Percentiles rank a stretch among this genome's conserved stretches.
phyloP scores from a whole-genome alignment of 352 stramenopile genomes.

The Globisporangium megalacanthum region DNA sequence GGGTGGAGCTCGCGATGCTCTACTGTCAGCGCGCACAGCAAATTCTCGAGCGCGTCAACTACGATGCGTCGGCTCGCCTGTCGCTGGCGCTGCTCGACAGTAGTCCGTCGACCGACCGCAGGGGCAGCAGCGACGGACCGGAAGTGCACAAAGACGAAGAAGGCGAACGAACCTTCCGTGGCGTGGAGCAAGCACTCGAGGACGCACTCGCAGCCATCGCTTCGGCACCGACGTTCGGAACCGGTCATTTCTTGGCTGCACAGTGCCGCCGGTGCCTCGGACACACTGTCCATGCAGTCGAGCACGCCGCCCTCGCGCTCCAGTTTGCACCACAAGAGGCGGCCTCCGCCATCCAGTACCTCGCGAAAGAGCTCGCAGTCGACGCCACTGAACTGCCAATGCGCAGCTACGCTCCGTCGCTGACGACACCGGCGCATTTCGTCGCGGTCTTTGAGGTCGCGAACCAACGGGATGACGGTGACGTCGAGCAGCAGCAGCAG shows the following conservation, averaged over 20 bases:
- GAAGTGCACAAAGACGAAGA: constrained; percentile 7
- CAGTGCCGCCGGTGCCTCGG: constrained; percentile 39
- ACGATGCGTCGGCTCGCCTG: constrained; percentile 23
- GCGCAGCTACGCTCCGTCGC: constrained; percentile 1
- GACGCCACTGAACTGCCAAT: constrained; percentile 16
- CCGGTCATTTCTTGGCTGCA: constrained; percentile 27
- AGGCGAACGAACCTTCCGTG: constrained; percentile 9
- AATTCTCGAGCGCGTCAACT: constrained; percentile 34
- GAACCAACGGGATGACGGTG: constrained; percentile 6
- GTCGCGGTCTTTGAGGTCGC: constrained; percentile 8
- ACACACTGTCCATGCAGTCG: constrained; percentile 21
- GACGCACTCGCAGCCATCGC: constrained; percentile 24
- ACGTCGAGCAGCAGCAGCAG: constrained; percentile 10
- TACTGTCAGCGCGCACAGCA: constrained; percentile 31
- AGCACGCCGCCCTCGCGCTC: constrained; percentile 18
- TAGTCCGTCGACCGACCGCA: neutral
- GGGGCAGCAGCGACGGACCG: constrained; percentile 11
- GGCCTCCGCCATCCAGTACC: constrained; percentile 18
- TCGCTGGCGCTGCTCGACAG: constrained; percentile 7
- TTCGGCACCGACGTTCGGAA: neutral
- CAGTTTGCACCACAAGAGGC: constrained; percentile 13
- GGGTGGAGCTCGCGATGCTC: constrained; percentile 17
- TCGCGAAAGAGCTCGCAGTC: constrained; percentile 27
- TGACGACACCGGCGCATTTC: constrained; percentile 10
- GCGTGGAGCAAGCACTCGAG: constrained; percentile 36